Evolutionary conservation across 768 basidiomycete species (phyloP), one percentile per base, ranked within the genome.

Genomic region (Termitomyces sp.): DNA sequence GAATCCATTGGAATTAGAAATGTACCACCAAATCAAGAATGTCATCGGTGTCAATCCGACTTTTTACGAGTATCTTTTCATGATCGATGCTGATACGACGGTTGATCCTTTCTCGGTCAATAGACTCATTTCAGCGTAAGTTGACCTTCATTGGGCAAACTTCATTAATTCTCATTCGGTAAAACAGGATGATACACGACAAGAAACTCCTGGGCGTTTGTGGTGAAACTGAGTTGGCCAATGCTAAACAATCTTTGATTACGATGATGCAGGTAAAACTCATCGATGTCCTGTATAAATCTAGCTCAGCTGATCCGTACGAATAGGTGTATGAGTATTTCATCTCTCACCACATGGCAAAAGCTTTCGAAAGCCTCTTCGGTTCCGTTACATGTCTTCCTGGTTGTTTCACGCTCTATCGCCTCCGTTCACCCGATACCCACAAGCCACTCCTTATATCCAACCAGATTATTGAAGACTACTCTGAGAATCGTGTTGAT

Each of bases 21-120:
- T 99, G 77, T 98, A 94, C 69, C 97, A 98, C 70, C 97, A 99
- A 73, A 94, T 98, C 81, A 94, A 98, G 82, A 99, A 99, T 67
- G 94, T 98, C 54, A 98, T 99, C 65, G 97, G 97, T 72, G 94
- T 99, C 67, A 97, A 99, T 73, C 97, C 96, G 2, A 88, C 93
- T 0, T 98, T 98, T 75, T 99, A 98, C 73, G 97, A 98, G 73
- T 98, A 95, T 66, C 63, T 94, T 60, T 90, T 96, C 75, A 94
- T 86, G 69, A 84, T 97, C 42, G 94, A 97, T 72, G 94, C 94
- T 61, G 94, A 97, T 80, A 99, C 97, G 1, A 91, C 89, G 9
- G 94, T 96, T 37, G 86, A 94, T 54, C 88, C 92, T 24, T 75
- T 87, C 62, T 92, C 94, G 2, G 76, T 95, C 46, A 98, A 96